phyloP scores from a whole-genome alignment of 768 basidiomycete genomes.

The Boletus reticuloceps region DNA sequence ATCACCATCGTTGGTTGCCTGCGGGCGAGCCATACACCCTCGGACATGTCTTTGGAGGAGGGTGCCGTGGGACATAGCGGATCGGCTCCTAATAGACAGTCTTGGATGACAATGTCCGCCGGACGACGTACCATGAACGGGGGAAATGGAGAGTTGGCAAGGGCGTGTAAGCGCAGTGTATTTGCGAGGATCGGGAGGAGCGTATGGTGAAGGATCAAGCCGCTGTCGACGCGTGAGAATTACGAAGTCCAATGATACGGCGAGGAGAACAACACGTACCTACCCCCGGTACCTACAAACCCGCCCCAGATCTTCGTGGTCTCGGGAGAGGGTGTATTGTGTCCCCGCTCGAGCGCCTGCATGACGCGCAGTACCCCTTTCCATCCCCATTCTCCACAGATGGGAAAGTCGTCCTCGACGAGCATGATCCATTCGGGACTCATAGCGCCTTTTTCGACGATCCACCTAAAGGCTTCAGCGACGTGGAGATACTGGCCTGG shows the following conservation, averaged over 20 bases:
- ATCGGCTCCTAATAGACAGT: constrained; percentile 40
- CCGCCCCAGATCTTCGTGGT: constrained; percentile 31
- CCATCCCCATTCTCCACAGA: constrained; percentile 39
- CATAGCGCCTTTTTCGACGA: constrained; percentile 12
- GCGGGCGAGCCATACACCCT: constrained; percentile 6
- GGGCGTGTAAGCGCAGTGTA: constrained; percentile 33
- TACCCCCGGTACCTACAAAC: constrained; percentile 43
- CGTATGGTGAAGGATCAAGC: constrained; percentile 39
- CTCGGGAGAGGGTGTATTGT: constrained; percentile 9
- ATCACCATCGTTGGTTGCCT: constrained; percentile 34
- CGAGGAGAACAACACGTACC: constrained; percentile 16
- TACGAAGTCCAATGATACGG: neutral
- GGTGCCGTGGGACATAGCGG: constrained; percentile 33
- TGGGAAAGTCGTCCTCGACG: constrained; percentile 43
- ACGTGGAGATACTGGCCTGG: constrained; percentile 40
- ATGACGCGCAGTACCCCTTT: constrained; percentile 32
- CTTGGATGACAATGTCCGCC: constrained; percentile 41
- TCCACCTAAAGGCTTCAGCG: constrained; percentile 41
- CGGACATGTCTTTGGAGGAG: neutral
- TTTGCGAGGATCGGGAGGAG: constrained; percentile 34
- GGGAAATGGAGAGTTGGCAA: constrained; percentile 25
- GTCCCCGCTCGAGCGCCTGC: constrained; percentile 26
- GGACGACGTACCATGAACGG: constrained; percentile 30
- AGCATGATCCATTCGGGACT: constrained; percentile 43
- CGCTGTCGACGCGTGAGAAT: constrained; percentile 23